A percentile compares a stretch with the other conserved stretches of the same genome.
Conservation (phyloP, 1,284 basidiomycete genomes). For the Ganoderma lingzhi region DNA sequence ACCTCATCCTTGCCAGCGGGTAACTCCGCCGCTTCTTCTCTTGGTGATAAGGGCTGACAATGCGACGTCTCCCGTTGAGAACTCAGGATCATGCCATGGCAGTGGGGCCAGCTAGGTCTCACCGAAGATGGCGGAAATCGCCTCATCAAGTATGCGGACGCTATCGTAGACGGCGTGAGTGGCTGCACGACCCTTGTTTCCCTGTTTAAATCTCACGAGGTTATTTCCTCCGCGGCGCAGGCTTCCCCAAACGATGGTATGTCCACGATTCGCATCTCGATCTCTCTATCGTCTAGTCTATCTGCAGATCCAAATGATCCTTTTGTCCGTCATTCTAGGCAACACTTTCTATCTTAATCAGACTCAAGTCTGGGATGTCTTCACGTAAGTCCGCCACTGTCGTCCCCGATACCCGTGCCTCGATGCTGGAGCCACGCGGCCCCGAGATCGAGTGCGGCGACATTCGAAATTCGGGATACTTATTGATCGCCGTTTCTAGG, state of each 20-base stretch:
- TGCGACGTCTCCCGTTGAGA: no score
- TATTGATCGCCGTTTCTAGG: slow-evolving; percentile 28
- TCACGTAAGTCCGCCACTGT: slow-evolving; percentile 49
- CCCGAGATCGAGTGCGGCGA: slow-evolving; percentile 6
- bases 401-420: slow-evolving; percentile 6
- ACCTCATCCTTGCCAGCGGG: neutral
- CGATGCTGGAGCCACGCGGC: slow-evolving; percentile 8
- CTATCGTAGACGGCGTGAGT: slow-evolving; percentile 53
- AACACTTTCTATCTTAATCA: slow-evolving; percentile 60
- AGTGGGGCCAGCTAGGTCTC: slow-evolving; percentile 59
- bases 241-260: slow-evolving; percentile 65
- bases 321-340: slow-evolving; percentile 32
- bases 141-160: slow-evolving; percentile 62
- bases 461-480: slow-evolving; percentile 5
- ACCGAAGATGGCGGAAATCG: slow-evolving; percentile 61
- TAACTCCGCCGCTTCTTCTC: neutral
- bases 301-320: slow-evolving; percentile 20
- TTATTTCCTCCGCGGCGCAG: slow-evolving; percentile 27
- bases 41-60: neutral
- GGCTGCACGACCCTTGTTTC: neutral
- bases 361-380: slow-evolving; percentile 58
- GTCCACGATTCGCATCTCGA: slow-evolving; percentile 23
- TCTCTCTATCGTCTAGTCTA: slow-evolving; percentile 17
- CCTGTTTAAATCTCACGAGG: slow-evolving; percentile 24
- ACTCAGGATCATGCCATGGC: slow-evolving; percentile 64